Conservation (phyloP, 495 filamentous ascomycete species). For the Lophiotrema nucula region DNA sequence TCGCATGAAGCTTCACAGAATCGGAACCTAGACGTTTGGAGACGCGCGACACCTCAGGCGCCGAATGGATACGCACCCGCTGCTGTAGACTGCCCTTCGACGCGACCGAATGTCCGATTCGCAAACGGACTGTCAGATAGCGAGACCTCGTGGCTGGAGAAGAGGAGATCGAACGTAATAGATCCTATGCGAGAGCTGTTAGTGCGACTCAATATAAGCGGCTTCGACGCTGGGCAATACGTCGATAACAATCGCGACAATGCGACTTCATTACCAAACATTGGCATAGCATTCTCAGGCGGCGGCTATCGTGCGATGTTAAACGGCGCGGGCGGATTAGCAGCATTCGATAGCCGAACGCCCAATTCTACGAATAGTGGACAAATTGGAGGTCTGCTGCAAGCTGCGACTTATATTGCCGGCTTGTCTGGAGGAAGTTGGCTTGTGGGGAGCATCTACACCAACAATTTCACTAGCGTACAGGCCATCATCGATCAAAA, state of each 20-base stretch:
- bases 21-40: slow-evolving; percentile 19
- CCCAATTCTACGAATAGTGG: slow-evolving; percentile 62
- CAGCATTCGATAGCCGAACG: slow-evolving; percentile 80
- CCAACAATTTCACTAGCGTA: slow-evolving; percentile 87
- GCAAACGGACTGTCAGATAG: slow-evolving; percentile 61
- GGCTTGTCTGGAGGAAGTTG: slow-evolving; percentile 86
- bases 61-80: slow-evolving; percentile 44
- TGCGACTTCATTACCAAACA: slow-evolving; percentile 59
- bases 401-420: slow-evolving; percentile 79
- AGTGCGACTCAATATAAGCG: slow-evolving; percentile 65
- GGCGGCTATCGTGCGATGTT: slow-evolving; percentile 83
- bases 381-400: slow-evolving; percentile 80
- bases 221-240: slow-evolving; percentile 72
- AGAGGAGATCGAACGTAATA: slow-evolving; percentile 57
- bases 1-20: neutral
- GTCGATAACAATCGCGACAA: slow-evolving; percentile 59
- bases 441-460: slow-evolving; percentile 79
- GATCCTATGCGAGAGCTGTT: slow-evolving; percentile 73
- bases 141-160: slow-evolving; percentile 68
- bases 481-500: slow-evolving; percentile 53
- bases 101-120: slow-evolving; percentile 52
- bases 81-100: slow-evolving; percentile 39
- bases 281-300: slow-evolving; percentile 63
- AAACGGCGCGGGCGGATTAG: slow-evolving; percentile 83
- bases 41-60: slow-evolving; percentile 37